A percentile compares a stretch with the other conserved stretches of the same genome.
Evolutionary conservation across 2,329 filamentous ascomycete genomes (phyloP).

Genomic region (Trichoderma koningii): DNA sequence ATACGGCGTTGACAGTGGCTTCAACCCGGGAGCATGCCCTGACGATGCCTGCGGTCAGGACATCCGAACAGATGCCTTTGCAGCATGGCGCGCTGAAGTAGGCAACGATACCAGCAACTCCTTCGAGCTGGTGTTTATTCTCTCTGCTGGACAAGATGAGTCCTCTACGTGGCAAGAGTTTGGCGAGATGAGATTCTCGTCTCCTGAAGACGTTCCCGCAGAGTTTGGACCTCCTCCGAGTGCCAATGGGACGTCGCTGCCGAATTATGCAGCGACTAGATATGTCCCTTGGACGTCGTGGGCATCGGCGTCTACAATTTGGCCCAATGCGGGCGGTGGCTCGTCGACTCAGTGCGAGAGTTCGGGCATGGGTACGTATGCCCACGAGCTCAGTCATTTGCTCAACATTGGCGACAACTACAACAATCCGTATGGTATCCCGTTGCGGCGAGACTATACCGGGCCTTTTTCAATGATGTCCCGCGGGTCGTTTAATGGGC

Average conservation of each 20-base stretch:
- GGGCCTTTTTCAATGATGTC: conserved; percentile 57
- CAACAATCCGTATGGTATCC: conserved; percentile 54
- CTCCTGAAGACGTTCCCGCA: conserved; percentile 50
- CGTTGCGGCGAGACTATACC: conserved; percentile 50
- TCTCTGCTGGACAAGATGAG: conserved; percentile 57
- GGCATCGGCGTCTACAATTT: conserved; percentile 53
- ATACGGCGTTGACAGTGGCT: conserved; percentile 52
- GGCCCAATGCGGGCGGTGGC: conserved; percentile 56
- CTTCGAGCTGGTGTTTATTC: conserved; percentile 56
- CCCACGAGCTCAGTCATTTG: conserved; percentile 55
- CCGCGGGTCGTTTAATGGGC: conserved; percentile 55
- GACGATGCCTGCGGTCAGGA: conserved; percentile 48
- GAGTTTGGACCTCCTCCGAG: conserved; percentile 50
- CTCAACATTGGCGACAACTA: conserved; percentile 58
- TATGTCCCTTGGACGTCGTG: conserved; percentile 58
- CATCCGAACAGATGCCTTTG: conserved; percentile 52
- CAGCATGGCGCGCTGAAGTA: conserved; percentile 53
- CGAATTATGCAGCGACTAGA: conserved; percentile 52
- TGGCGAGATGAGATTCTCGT: conserved; percentile 55
- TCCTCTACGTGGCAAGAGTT: conserved; percentile 60
- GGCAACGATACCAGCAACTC: conserved; percentile 50
- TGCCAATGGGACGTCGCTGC: conserved; percentile 37
- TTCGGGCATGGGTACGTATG: conserved; percentile 55
- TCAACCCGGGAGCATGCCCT: conserved; percentile 53
- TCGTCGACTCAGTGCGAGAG: conserved; percentile 57